Conservation (phyloP, 352 stramenopile species). For the Blastocystis sp. region DNA sequence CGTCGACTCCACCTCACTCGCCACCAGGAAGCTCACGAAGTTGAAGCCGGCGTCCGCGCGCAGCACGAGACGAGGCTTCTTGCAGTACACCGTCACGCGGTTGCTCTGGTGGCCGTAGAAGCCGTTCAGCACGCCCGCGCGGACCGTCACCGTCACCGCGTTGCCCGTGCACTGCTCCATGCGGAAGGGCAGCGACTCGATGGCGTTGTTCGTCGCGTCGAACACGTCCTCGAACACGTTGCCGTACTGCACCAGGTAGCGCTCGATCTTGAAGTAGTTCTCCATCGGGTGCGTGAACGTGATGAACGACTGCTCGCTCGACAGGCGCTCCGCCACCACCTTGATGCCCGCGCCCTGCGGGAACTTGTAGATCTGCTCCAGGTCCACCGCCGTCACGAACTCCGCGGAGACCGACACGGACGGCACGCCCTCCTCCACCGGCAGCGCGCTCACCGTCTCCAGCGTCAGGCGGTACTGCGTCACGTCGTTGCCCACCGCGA, state of each 20-base stretch:
- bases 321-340: slow-evolving; percentile 55
- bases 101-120: slow-evolving; percentile 42
- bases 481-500: slow-evolving; percentile 41
- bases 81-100: slow-evolving; percentile 51
- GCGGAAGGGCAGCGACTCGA: slow-evolving; percentile 25
- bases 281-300: slow-evolving; percentile 61
- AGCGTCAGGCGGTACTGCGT: slow-evolving; percentile 23
- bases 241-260: slow-evolving; percentile 50
- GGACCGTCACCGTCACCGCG: slow-evolving; percentile 33
- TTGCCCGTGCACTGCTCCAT: slow-evolving; percentile 59
- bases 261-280: slow-evolving; percentile 69
- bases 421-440: not conserved
- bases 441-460: not conserved
- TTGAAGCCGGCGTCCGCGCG: slow-evolving; percentile 10
- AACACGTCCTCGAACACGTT: slow-evolving; percentile 42
- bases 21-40: slow-evolving; percentile 25
- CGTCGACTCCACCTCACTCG: slow-evolving; percentile 31
- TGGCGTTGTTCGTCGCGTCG: not conserved
- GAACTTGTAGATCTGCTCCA: slow-evolving; percentile 54
- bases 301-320: not conserved
- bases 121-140: slow-evolving; percentile 3
- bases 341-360: slow-evolving; percentile 47
- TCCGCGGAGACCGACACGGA: not conserved
- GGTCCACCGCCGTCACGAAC: slow-evolving; percentile 57
- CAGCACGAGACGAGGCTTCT: slow-evolving; percentile 10